Evolutionary conservation across 148 eudicot species (phyloP).

Genomic region (Rhododendron williamsianum): DNA sequence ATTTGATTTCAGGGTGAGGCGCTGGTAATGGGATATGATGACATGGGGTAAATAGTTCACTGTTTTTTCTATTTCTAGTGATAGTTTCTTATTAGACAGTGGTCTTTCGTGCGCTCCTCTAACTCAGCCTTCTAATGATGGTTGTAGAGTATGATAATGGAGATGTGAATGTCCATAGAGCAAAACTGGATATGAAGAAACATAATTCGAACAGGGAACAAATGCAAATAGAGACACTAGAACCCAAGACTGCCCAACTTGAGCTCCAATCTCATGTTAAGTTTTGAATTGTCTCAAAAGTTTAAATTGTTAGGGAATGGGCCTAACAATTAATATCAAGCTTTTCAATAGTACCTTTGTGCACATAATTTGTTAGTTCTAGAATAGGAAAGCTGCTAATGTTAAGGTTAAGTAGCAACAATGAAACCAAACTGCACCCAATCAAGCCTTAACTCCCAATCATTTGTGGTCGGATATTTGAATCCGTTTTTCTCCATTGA

Average conservation of each 20-base stretch:
- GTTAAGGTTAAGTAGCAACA: neutral
- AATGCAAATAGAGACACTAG: neutral
- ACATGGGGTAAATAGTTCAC: conserved; percentile 70
- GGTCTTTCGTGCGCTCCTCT: neutral
- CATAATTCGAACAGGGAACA: neutral
- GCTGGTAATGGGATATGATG: conserved; percentile 96
- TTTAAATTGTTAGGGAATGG: neutral
- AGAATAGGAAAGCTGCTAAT: neutral
- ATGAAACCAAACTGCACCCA: neutral
- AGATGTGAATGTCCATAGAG: neutral
- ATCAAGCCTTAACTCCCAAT: neutral
- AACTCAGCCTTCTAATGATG: neutral
- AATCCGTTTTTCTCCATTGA: neutral
- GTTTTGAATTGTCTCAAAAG: neutral
- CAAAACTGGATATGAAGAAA: neutral
- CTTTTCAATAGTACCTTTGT: neutral
- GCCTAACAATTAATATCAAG: neutral
- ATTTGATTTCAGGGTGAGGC: conserved; percentile 77
- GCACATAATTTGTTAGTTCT: neutral
- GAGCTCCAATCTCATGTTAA: neutral
- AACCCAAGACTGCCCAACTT: neutral
- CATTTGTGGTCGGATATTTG: neutral
- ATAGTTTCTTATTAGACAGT: neutral
- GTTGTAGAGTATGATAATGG: neutral
- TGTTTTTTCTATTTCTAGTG: neutral